A percentile compares a stretch with the other conserved stretches of the same genome.
These are phyloP conservation scores for Saccharomycopsis crataegensis DNA, from an alignment of 1,139 yeast genomes.

Conservation along the genomic window DNA sequence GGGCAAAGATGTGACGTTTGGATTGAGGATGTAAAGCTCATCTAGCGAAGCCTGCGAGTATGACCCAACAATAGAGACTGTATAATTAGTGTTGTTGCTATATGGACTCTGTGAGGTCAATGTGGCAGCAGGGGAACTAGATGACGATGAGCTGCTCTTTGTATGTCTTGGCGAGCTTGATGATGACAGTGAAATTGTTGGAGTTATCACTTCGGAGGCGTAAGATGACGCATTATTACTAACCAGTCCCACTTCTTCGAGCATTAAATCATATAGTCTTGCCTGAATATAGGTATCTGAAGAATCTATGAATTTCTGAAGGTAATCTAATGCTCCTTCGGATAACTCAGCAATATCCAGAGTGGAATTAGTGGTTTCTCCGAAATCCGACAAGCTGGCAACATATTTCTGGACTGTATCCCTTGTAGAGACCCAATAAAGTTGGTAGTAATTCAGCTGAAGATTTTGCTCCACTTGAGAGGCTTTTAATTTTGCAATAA, in stretches of 20 bases:
- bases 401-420: slow-evolving; percentile 42
- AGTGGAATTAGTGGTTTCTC: slow-evolving; percentile 49
- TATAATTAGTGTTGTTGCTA: slow-evolving; percentile 1
- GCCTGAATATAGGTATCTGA: slow-evolving; percentile 61
- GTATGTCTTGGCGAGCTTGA: not conserved
- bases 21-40: slow-evolving; percentile 46
- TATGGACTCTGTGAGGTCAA: slow-evolving; percentile 15
- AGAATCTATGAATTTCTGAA: slow-evolving; percentile 56
- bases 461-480: slow-evolving; percentile 70
- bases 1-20: slow-evolving; percentile 38
- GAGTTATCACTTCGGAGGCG: slow-evolving; percentile 26
- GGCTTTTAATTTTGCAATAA: slow-evolving; percentile 74
- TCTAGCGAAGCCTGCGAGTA: slow-evolving; percentile 30
- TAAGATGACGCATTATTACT: slow-evolving; percentile 34
- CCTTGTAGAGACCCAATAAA: slow-evolving; percentile 57
- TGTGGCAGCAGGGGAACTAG: slow-evolving; percentile 11
- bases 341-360: slow-evolving; percentile 34
- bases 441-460: slow-evolving; percentile 58
- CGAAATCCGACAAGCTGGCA: slow-evolving; percentile 22
- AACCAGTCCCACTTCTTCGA: slow-evolving; percentile 31
- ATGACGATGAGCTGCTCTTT: slow-evolving; percentile 1
- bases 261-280: slow-evolving; percentile 53
- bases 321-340: slow-evolving; percentile 35
- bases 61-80: slow-evolving; percentile 19
- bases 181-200: not conserved